These are phyloP conservation scores for Phytophthora litchii DNA, from an alignment of 352 stramenopile genomes.

Conservation along the genomic window DNA sequence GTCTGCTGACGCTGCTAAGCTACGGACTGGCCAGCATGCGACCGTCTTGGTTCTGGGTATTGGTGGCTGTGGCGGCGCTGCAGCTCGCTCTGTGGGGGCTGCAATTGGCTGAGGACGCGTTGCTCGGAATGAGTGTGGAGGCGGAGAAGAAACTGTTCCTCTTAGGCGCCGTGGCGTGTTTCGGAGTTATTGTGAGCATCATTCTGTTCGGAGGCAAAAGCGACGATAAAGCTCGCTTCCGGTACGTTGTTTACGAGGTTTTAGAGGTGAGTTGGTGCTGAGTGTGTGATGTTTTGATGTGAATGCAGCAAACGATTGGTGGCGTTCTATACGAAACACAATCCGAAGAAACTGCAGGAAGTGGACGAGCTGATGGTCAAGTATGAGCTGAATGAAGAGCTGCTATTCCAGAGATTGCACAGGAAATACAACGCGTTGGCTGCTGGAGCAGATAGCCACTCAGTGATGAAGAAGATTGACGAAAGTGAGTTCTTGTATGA, in stretches of 20 bases:
- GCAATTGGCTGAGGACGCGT: slow-evolving; percentile 44
- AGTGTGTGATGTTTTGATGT: slow-evolving; percentile 13
- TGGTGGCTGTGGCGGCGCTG: slow-evolving; percentile 52
- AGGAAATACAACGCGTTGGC: slow-evolving; percentile 82
- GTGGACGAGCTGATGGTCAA: slow-evolving; percentile 73
- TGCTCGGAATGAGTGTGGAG: slow-evolving; percentile 41
- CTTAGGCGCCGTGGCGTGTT: slow-evolving; percentile 47
- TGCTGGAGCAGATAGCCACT: slow-evolving; percentile 26
- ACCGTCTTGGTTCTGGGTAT: slow-evolving; percentile 49
- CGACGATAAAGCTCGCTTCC: slow-evolving; percentile 46
- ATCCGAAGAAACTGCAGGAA: slow-evolving; percentile 65
- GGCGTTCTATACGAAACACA: slow-evolving; percentile 79
- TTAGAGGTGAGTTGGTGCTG: background rate
- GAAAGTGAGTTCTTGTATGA: slow-evolving; percentile 59
- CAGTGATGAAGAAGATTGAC: slow-evolving; percentile 56
- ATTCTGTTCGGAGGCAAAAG: slow-evolving; percentile 53
- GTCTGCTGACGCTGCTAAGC: slow-evolving; percentile 63
- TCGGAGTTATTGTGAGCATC: slow-evolving; percentile 49
- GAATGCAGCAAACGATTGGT: slow-evolving; percentile 50
- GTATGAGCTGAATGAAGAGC: slow-evolving; percentile 80
- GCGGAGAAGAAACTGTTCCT: slow-evolving; percentile 56
- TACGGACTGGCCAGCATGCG: slow-evolving; percentile 47
- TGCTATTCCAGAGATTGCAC: slow-evolving; percentile 76
- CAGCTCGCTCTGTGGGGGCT: slow-evolving; percentile 62
- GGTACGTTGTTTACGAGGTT: slow-evolving; percentile 35